Evolutionary conservation across 2,329 filamentous ascomycete species (phyloP), one percentile per base, ranked within the genome.

Genomic region (Ophiognomonia clavigignenti-juglandacearum): DNA sequence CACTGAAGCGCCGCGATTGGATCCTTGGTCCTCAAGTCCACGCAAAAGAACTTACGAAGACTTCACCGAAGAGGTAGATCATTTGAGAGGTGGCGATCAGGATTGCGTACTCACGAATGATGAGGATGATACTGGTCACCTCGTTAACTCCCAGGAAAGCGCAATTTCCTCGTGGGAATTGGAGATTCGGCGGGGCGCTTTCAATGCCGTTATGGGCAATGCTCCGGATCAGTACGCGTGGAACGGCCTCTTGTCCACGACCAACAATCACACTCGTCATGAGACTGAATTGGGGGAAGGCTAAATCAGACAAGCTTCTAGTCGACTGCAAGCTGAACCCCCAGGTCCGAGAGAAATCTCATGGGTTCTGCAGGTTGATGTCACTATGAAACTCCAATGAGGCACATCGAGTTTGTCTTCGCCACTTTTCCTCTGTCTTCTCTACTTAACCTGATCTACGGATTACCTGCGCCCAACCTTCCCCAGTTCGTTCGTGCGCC

Each of bases 241-340:
- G 6, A 32, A 44, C 1, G 62, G 71, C 16, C 51, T 54, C 1
- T 54, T 73, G 9, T 69, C 66, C 19, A 71, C 68, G 2, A 63
- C 62, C 0, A 65, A 68, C 48, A 60, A 69, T 29, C 69, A 72
- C 41, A 66, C 60, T 2, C 50, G 35, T 2, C 9, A 57, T 1
- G 69, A 72, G 2, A 38, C 47, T 4, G 69, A 71, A 14, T 50
- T 71, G 8, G 64, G 64, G 5, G 54, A 50, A 26, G 34, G 22
- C 10, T 51, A 45, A 54, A 20, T 13, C 19, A n/a, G 7, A 10
- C 6, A 8, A 8, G 18, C 20, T 32, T 11, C 22, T 13, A 36
- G 20, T 11, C 11, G 19, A 11, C 6, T 19, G 4, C 20, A 14
- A 31, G 35, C 29, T 16, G 6, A 34, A 14, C 13, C 14, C 9